A percentile compares a stretch with the other conserved stretches of the same genome.
Evolutionary conservation across 371 early-diverging fungal species (phyloP).

Genomic region (Mortierella sp.): DNA sequence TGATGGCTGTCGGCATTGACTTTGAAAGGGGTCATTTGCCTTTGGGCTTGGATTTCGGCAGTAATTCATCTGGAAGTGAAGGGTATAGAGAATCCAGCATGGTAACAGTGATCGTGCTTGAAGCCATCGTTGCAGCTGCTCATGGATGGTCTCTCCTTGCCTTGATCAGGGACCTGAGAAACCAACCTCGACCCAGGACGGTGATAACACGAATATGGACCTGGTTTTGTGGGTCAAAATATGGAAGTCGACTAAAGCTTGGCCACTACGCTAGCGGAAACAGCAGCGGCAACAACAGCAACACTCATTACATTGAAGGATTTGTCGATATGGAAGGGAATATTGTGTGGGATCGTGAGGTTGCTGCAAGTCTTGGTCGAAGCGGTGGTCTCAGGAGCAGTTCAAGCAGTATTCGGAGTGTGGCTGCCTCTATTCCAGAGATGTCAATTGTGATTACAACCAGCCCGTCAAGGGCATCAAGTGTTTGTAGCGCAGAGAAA

Average conservation of each 20-base stretch:
- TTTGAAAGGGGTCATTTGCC: neutral
- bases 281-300: neutral
- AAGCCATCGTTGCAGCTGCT: slow-evolving; percentile 27
- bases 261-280: neutral
- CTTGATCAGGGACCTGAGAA: slow-evolving; percentile 36
- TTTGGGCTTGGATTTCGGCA: slow-evolving; percentile 1
- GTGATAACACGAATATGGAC: slow-evolving; percentile 19
- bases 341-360: slow-evolving; percentile 26
- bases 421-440: slow-evolving; percentile 24
- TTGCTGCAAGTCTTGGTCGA: slow-evolving; percentile 19
- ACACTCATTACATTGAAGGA: no score
- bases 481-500: slow-evolving; percentile 27
- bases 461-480: slow-evolving; percentile 30
- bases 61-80: neutral
- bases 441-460: slow-evolving; percentile 8
- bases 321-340: no score
- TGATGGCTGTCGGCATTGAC: slow-evolving; percentile 21
- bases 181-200: slow-evolving; percentile 34
- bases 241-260: slow-evolving; percentile 14
- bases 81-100: neutral
- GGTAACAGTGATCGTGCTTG: slow-evolving; percentile 23
- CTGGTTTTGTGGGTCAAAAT: slow-evolving; percentile 32
- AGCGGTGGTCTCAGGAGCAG: slow-evolving; percentile 31
- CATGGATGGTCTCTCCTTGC: slow-evolving; percentile 48
- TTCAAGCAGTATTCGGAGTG: slow-evolving; percentile 26